These are phyloP conservation scores for Penicillium hesseltinei DNA, from an alignment of 2,329 filamentous ascomycete genomes.

Conservation along the genomic window DNA sequence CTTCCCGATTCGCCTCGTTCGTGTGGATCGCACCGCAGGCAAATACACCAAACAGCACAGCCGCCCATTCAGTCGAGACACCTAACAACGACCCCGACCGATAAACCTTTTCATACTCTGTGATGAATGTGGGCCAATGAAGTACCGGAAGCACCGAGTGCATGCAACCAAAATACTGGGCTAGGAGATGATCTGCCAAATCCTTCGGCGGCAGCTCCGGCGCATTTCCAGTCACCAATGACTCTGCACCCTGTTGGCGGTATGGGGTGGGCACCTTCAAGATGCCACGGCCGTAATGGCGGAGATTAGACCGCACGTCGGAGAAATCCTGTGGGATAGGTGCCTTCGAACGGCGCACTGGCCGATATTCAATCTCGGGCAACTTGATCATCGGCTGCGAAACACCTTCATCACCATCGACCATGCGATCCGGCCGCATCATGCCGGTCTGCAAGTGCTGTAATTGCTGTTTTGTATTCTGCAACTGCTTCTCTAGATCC, in stretches of 20 bases:
- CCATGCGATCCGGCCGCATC: slow-evolving; percentile 47
- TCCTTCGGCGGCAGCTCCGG: slow-evolving; percentile 69
- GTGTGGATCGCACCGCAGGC: slow-evolving; percentile 78
- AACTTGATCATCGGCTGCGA: slow-evolving; percentile 54
- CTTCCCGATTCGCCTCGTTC: slow-evolving; percentile 55
- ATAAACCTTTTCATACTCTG: slow-evolving; percentile 75
- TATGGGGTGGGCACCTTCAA: slow-evolving; percentile 74
- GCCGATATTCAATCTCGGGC: slow-evolving; percentile 65
- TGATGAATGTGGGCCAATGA: slow-evolving; percentile 81
- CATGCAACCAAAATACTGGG: slow-evolving; percentile 71
- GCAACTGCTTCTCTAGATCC: slow-evolving; percentile 89
- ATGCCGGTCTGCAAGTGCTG: slow-evolving; percentile 67
- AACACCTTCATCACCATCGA: slow-evolving; percentile 43
- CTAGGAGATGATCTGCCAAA: slow-evolving; percentile 68
- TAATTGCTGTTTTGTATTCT: slow-evolving; percentile 77
- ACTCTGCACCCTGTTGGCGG: slow-evolving; percentile 53
- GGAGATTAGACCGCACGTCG: slow-evolving; percentile 69
- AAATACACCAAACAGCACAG: slow-evolving; percentile 78
- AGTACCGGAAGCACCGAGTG: slow-evolving; percentile 82
- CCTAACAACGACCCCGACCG: slow-evolving; percentile 59
- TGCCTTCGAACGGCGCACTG: slow-evolving; percentile 61
- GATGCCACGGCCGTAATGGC: slow-evolving; percentile 71
- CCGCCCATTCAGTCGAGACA: slow-evolving; percentile 68
- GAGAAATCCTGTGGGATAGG: slow-evolving; percentile 67
- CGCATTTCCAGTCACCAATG: slow-evolving; percentile 52